phyloP scores from a whole-genome alignment of 768 basidiomycete genomes.

The Suillus discolor region DNA sequence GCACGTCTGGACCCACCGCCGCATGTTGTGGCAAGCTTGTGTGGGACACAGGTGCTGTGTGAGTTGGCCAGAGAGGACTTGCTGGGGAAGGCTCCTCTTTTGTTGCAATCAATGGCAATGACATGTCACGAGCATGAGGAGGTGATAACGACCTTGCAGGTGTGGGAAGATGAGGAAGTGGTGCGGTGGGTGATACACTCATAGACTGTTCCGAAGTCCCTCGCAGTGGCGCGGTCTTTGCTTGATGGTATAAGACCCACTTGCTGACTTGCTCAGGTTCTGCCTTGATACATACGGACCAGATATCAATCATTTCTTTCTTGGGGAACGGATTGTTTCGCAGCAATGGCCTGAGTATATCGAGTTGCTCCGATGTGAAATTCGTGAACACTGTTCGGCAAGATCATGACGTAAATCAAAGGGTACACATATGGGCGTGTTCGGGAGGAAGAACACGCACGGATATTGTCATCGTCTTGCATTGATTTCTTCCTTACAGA shows the following conservation, averaged over 20 bases:
- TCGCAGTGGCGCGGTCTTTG: conserved; percentile 14
- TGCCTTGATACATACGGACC: conserved; percentile 26
- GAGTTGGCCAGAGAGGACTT: conserved; percentile 2
- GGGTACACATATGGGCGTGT: conserved; percentile 2
- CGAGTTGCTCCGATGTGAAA: conserved; percentile 24
- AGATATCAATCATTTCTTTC: conserved; percentile 26
- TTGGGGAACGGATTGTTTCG: conserved; percentile 18
- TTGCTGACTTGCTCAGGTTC: conserved; percentile 21
- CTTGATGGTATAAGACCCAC: conserved; percentile 33
- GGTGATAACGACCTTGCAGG: conserved; percentile 31
- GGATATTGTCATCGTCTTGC: conserved; percentile 27
- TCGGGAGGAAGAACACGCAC: conserved; percentile 19
- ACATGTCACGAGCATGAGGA: conserved; percentile 14
- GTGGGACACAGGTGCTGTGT: background rate
- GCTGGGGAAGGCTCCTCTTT: conserved; percentile 21
- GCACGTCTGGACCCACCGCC: background rate
- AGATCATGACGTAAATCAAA: conserved; percentile 7
- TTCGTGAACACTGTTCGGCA: conserved; percentile 27
- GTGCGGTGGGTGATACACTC: conserved; percentile 21
- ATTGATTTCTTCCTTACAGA: background rate
- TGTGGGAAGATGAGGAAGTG: conserved; percentile 30
- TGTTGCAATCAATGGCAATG: conserved; percentile 33
- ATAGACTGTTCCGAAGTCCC: conserved; percentile 1
- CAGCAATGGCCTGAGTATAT: conserved; percentile 23
- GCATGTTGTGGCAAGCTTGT: background rate